phyloP scores from a whole-genome alignment of 2,329 filamentous ascomycete species.

The Colletotrichum navitas region DNA sequence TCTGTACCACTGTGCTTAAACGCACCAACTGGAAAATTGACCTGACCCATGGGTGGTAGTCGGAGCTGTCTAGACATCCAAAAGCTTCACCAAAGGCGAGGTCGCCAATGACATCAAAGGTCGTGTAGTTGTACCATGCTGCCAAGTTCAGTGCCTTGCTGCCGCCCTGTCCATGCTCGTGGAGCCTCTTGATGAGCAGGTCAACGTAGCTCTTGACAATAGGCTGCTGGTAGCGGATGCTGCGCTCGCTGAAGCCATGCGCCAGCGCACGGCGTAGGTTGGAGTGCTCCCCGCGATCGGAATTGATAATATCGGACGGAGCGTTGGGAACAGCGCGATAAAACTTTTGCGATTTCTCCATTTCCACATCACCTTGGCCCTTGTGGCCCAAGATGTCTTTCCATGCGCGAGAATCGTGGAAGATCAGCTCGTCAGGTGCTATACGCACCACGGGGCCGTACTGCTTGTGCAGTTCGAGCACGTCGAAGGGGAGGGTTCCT shows the following conservation, averaged over 20 bases:
- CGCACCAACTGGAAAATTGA: constrained; percentile 45
- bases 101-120: constrained; percentile 51
- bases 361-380: constrained; percentile 28
- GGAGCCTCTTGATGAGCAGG: constrained; percentile 54
- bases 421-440: constrained; percentile 61
- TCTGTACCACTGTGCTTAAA: constrained; percentile 24
- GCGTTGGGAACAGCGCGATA: constrained; percentile 20
- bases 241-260: constrained; percentile 46
- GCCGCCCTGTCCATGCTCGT: constrained; percentile 46
- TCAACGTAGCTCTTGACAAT: constrained; percentile 54
- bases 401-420: constrained; percentile 53
- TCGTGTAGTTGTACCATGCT: constrained; percentile 47
- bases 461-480: constrained; percentile 51
- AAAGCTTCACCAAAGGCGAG: constrained; percentile 50
- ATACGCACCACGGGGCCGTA: constrained; percentile 62
- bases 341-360: constrained; percentile 37
- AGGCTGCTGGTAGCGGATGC: constrained; percentile 46
- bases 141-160: constrained; percentile 44
- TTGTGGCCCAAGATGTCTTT: constrained; percentile 56
- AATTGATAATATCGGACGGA: constrained; percentile 42
- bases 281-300: constrained; percentile 33
- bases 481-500: constrained; percentile 47
- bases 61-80: constrained; percentile 45
- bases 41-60: constrained; percentile 47
- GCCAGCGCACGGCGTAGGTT: constrained; percentile 41